Conservation (phyloP, 75 land plant genomes). For the Pseudotsuga menziesii region DNA sequence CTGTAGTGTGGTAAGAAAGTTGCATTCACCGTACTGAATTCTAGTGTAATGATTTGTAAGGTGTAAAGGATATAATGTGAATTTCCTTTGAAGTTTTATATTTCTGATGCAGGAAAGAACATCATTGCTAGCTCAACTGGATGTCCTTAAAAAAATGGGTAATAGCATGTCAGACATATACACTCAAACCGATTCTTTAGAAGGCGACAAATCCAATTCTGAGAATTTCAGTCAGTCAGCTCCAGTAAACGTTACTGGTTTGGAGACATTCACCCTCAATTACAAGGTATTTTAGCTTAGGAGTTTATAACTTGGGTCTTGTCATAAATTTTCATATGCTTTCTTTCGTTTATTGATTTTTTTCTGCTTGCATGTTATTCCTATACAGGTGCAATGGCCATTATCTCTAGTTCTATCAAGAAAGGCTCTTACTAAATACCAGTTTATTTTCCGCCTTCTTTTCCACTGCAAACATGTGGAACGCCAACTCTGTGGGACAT, state of each 20-base stretch:
- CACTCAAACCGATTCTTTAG: conserved; percentile 13
- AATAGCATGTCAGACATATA: conserved; percentile 8
- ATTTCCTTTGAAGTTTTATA: not conserved
- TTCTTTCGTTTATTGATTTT: not conserved
- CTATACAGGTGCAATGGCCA: conserved; percentile 87
- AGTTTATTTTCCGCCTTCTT: conserved; percentile 85
- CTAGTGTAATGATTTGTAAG: not conserved
- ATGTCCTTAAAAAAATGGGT: conserved; percentile 39
- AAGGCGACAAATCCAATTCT: conserved; percentile 12
- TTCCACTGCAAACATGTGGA: conserved; percentile 97
- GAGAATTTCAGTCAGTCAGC: conserved; percentile 30
- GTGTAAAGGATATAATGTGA: not conserved
- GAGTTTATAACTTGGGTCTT: not conserved
- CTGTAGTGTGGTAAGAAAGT: conserved; percentile 71
- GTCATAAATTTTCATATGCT: not conserved
- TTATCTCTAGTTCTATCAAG: conserved; percentile 89
- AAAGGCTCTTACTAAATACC: conserved; percentile 92
- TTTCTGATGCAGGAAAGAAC: conserved; percentile 58
- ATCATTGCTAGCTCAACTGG: conserved; percentile 46
- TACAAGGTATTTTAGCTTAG: conserved; percentile 69
- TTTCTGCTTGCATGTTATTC: conserved; percentile 8
- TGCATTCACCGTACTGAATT: not conserved
- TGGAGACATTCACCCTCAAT: conserved; percentile 89
- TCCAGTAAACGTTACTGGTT: conserved; percentile 70
- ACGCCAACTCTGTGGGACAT: conserved; percentile 91